phyloP scores from a whole-genome alignment of 2,329 filamentous ascomycete genomes.

The Colletotrichum chrysophilum region DNA sequence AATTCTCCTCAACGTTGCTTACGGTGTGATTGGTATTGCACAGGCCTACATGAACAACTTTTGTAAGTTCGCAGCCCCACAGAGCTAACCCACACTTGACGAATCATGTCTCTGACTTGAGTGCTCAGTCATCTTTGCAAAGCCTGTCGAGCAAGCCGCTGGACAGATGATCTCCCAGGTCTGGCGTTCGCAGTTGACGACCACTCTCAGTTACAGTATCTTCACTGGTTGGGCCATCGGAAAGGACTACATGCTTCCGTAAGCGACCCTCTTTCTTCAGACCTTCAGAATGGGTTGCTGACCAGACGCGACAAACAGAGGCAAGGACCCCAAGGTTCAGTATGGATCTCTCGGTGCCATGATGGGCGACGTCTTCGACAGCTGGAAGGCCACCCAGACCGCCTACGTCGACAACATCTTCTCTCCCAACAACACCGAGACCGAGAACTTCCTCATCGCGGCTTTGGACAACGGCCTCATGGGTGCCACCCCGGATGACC shows the following conservation, averaged over 20 bases:
- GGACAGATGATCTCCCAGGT: neutral
- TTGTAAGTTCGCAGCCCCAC: neutral
- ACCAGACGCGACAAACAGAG: neutral
- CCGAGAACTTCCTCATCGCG: neutral
- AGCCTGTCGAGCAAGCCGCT: neutral
- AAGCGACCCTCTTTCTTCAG: neutral
- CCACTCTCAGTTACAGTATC: neutral
- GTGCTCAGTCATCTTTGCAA: neutral
- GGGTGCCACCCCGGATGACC: neutral
- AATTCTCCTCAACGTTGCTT: neutral
- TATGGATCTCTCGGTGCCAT: neutral
- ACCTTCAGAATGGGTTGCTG: neutral
- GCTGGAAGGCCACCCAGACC: neutral
- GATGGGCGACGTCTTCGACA: neutral
- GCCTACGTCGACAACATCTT: neutral
- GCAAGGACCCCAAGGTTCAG: neutral
- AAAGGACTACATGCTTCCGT: slow-evolving; percentile 7
- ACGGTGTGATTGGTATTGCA: neutral
- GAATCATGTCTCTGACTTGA: neutral
- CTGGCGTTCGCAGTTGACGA: neutral
- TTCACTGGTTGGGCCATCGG: slow-evolving; percentile 2
- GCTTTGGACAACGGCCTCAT: slow-evolving; percentile 2
- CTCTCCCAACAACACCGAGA: neutral
- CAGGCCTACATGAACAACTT: slow-evolving; percentile 1
- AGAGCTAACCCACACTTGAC: neutral